A percentile compares a stretch with the other conserved stretches of the same genome.
Evolutionary conservation across 108 stramenopile species (phyloP).

Genomic region (Conticribra guillardii): DNA sequence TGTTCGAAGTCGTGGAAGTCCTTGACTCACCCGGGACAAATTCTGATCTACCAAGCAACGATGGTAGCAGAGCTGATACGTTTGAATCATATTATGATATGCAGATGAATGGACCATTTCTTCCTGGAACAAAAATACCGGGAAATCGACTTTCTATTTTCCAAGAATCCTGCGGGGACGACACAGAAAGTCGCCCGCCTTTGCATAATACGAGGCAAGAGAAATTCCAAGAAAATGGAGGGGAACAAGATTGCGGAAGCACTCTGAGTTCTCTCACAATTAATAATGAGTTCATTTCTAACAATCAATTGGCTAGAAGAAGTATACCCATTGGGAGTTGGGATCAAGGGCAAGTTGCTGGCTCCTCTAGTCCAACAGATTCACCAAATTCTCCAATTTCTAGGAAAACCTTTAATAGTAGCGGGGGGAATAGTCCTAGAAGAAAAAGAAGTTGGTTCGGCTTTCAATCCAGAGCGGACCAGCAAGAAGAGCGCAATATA

Average conservation of each 20-base stretch:
- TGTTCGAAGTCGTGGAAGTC: conserved; percentile 10
- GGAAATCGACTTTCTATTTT: background rate
- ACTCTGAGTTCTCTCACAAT: background rate
- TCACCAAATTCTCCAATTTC: too few relatives aligned
- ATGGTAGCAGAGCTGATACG: background rate
- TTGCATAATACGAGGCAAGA: too few relatives aligned
- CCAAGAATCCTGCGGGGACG: background rate
- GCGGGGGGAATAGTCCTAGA: too few relatives aligned
- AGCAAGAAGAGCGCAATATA: too few relatives aligned
- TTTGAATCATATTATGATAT: conserved; percentile 15
- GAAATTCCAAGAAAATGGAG: too few relatives aligned
- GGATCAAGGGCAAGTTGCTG: background rate
- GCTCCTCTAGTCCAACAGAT: too few relatives aligned
- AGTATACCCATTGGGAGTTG: background rate
- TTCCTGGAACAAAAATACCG: background rate
- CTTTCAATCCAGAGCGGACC: too few relatives aligned
- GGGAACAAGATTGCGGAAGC: background rate
- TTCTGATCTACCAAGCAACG: conserved; percentile 1
- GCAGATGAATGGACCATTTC: conserved; percentile 12
- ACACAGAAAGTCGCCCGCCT: background rate
- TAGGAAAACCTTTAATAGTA: too few relatives aligned
- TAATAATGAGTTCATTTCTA: conserved; percentile 5
- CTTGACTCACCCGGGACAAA: background rate
- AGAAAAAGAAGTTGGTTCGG: too few relatives aligned
- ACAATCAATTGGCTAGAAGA: background rate